phyloP scores from a whole-genome alignment of 352 stramenopile species.

The Ophiocytium majus region DNA sequence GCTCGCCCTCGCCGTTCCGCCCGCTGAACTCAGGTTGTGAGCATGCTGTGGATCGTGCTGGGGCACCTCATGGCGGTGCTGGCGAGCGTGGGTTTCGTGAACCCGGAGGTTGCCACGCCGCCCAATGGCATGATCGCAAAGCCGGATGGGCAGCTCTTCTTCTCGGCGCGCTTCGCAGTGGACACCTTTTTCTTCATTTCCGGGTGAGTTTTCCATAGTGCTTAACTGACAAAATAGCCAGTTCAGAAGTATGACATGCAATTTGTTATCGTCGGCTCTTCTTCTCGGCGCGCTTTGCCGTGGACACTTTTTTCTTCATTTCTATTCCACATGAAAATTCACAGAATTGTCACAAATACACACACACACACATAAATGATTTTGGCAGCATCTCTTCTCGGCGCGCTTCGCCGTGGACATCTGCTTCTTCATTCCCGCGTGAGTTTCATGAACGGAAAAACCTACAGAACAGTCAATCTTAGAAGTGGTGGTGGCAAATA shows the following conservation, averaged over 20 bases:
- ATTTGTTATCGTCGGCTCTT: slow-evolving; percentile 54
- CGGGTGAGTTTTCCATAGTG: slow-evolving; percentile 19
- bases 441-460: background rate
- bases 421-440: slow-evolving; percentile 59
- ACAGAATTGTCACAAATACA: too few species aligned
- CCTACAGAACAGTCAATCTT: too few species aligned
- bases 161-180: slow-evolving; percentile 55
- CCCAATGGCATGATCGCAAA: slow-evolving; percentile 26
- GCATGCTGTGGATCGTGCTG: slow-evolving; percentile 55
- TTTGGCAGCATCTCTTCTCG: slow-evolving; percentile 52
- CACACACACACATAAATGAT: too few species aligned
- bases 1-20: too few species aligned
- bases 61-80: slow-evolving; percentile 49
- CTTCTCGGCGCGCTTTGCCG: slow-evolving; percentile 53
- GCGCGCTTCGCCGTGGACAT: slow-evolving; percentile 58
- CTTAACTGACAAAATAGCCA: too few species aligned
- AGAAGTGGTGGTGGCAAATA: too few species aligned
- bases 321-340: too few species aligned
- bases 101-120: slow-evolving; percentile 44
- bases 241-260: too few species aligned
- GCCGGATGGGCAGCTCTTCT: slow-evolving; percentile 49
- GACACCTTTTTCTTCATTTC: slow-evolving; percentile 62
- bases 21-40: slow-evolving; percentile 31
- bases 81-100: slow-evolving; percentile 45
- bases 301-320: slow-evolving; percentile 62